Evolutionary conservation across 345 rosid species (phyloP), one percentile per base, ranked within the genome.

Genomic region (Sisymbrium irio): DNA sequence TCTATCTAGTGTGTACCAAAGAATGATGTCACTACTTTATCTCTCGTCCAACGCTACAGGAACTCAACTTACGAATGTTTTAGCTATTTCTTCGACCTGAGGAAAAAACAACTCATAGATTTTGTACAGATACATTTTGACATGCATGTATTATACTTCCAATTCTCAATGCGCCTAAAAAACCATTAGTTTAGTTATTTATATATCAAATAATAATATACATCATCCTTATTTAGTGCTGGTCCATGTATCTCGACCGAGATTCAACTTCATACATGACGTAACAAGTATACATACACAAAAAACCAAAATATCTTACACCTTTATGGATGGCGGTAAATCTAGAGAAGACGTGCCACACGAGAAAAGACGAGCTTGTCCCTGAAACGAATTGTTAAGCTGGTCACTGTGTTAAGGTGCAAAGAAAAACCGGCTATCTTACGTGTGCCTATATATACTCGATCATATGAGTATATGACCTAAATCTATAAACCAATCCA

Each of bases 221-320:
- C 32, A 57, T 25, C 60, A 58, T 66, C 15, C 19, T 44, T 56
- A 65, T 55, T 57, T 27, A 47, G 53, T 47, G 78, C 71, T n/a
- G 53, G 61, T 58, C 63, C 74, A 67, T 75, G 78, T 32, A 67
- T 33, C 73, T 60, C 78, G 47, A 67, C 74, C 33, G 20, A 75
- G 60, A 60, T 25, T 60, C 57, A 60, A 30, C 73, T 30, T 40
- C 68, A 49, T 42, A 11, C 41, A 12, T 60, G 74, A 75, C 69
- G 59, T 60, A 67, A 39, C 51, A 47, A 13, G 5, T 17, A 45
- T 27, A 22, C 37, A 27, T 36, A 47, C 36, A 45, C 7, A 44
- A 28, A 19, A 50, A 54, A 42, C 39, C 25, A 62, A 73, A 67
- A 75, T 59, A 59, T 37, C 49, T 6, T 44, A 61, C n/a, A 20